Evolutionary conservation across 2,329 filamentous ascomycete genomes (phyloP).

Genomic region (Kalmusia sp.): DNA sequence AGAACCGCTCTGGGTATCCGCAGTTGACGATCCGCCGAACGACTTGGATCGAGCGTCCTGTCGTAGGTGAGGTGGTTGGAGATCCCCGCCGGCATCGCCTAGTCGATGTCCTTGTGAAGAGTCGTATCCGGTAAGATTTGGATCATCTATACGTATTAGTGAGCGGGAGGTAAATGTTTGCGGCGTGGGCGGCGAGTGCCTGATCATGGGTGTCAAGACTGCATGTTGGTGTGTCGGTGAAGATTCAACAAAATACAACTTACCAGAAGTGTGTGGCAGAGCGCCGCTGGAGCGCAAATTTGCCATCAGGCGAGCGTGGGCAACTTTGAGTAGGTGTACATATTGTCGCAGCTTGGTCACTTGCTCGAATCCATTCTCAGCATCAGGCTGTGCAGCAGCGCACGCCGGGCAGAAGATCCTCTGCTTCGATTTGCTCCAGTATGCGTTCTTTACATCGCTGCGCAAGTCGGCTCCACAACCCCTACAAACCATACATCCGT

Average conservation of each 20-base stretch:
- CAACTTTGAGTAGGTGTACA: conserved; percentile 89
- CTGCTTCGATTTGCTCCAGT: conserved; percentile 72
- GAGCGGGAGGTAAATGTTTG: conserved; percentile 38
- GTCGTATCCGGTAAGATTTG: conserved; percentile 70
- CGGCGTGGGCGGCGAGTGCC: conserved; percentile 36
- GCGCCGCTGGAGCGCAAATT: conserved; percentile 85
- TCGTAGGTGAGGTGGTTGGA: conserved; percentile 62
- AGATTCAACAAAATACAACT: conserved; percentile 27
- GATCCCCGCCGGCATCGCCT: conserved; percentile 54
- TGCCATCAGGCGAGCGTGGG: conserved; percentile 85
- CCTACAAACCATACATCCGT: conserved; percentile 74
- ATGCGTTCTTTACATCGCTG: conserved; percentile 70
- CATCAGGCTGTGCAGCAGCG: conserved; percentile 63
- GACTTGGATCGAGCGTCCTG: conserved; percentile 77
- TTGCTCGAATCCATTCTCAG: conserved; percentile 69
- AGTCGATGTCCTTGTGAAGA: conserved; percentile 68
- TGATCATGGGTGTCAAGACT: conserved; percentile 39
- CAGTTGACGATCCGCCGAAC: conserved; percentile 66
- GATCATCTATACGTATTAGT: conserved; percentile 65
- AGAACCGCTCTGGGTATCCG: conserved; percentile 66
- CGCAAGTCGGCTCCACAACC: conserved; percentile 79
- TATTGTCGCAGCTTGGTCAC: conserved; percentile 93
- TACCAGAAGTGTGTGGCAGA: conserved; percentile 73
- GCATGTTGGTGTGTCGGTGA: conserved; percentile 26
- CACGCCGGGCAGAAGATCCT: conserved; percentile 77